Evolutionary conservation across 179 eudicot genomes (phyloP).

Genomic region (Carnegiea gigantea): DNA sequence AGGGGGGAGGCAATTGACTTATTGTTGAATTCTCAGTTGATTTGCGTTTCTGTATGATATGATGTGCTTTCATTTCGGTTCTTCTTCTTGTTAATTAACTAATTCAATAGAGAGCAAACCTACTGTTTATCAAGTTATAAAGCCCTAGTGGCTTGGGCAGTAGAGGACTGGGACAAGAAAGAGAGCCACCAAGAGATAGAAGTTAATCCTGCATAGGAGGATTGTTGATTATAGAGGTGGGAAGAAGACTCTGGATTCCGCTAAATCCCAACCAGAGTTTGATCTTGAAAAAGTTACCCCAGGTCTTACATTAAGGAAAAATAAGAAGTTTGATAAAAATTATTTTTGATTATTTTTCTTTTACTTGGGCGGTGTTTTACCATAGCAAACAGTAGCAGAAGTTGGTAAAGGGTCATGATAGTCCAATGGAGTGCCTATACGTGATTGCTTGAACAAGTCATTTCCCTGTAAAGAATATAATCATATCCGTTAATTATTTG

Average conservation of each 20-base stretch:
- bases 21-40: too few species aligned
- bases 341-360: too few species aligned
- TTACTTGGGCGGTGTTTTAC: too few species aligned
- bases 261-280: constrained; percentile 20
- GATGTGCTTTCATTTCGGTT: too few species aligned
- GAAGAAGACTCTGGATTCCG: constrained; percentile 42
- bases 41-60: too few species aligned
- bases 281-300: constrained; percentile 80
- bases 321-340: constrained; percentile 52
- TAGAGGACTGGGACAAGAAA: constrained; percentile 46
- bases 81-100: neutral
- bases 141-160: constrained; percentile 99
- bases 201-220: constrained; percentile 22
- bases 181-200: constrained; percentile 38
- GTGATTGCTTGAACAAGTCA: too few species aligned
- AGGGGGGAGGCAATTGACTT: too few species aligned
- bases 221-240: constrained; percentile 84
- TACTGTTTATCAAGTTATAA: constrained; percentile 46
- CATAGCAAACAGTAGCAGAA: too few species aligned
- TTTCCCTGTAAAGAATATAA: too few species aligned
- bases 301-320: constrained; percentile 79
- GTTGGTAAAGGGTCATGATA: too few species aligned
- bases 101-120: constrained; percentile 42
- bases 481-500: too few species aligned
- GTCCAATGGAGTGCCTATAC: too few species aligned